phyloP scores from a whole-genome alignment of 345 rosid species.

The Salix exigua region DNA sequence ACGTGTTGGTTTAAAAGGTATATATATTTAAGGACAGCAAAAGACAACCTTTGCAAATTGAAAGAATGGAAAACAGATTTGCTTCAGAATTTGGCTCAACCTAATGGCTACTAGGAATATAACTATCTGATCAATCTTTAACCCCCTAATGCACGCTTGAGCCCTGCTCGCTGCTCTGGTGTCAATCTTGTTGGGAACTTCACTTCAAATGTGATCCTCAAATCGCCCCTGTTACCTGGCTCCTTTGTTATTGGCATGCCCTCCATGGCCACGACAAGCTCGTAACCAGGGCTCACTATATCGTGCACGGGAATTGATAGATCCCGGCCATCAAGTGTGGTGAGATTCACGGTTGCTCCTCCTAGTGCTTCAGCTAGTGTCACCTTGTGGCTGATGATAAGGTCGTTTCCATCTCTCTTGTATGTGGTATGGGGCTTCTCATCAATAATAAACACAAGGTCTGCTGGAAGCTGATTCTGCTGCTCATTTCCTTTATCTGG shows the following conservation, averaged over 20 bases:
- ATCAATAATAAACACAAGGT: constrained; percentile 76
- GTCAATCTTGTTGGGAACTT: constrained; percentile 74
- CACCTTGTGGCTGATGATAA: constrained; percentile 47
- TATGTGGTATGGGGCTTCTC: constrained; percentile 70
- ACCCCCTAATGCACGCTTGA: constrained; percentile 63
- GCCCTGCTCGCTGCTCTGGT: constrained; percentile 67
- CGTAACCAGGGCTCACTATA: constrained; percentile 73
- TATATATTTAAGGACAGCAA: neutral
- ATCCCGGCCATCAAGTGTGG: constrained; percentile 61
- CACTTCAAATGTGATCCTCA: constrained; percentile 77
- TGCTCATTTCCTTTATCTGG: constrained; percentile 93
- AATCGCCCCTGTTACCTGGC: constrained; percentile 65
- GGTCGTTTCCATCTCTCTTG: constrained; percentile 85
- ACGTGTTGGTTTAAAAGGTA: neutral
- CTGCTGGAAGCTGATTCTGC: constrained; percentile 85
- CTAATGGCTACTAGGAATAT: neutral
- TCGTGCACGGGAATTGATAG: constrained; percentile 62
- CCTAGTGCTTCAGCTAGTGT: constrained; percentile 82
- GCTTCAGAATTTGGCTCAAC: neutral
- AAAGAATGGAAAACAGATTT: neutral
- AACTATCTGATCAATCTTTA: constrained; percentile 17
- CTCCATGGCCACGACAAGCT: constrained; percentile 67
- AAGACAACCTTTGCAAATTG: neutral
- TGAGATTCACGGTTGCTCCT: constrained; percentile 55
- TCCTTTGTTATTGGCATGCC: constrained; percentile 95